phyloP scores from a whole-genome alignment of 306 rosid species.

The Vicia villosa region DNA sequence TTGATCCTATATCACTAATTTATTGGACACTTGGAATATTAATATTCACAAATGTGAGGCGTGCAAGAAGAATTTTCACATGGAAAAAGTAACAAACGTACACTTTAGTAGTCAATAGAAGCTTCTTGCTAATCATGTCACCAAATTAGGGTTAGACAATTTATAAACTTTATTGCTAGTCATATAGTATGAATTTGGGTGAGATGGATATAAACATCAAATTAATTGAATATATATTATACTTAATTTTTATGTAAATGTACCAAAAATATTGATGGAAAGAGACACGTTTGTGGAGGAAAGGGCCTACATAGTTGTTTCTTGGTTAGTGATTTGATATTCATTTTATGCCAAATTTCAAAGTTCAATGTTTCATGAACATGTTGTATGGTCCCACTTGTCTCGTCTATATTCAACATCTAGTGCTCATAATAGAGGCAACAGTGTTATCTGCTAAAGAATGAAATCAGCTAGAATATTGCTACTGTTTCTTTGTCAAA shows the following conservation, averaged over 20 bases:
- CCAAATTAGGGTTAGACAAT: constrained; percentile 7
- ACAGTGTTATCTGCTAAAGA: not conserved
- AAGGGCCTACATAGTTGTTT: constrained; percentile 40
- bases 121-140: constrained; percentile 26
- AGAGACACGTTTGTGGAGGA: not conserved
- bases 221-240: not conserved
- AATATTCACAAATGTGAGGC: not conserved
- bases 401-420: constrained; percentile 27
- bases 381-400: constrained; percentile 27
- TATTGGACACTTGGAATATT: not conserved
- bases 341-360: constrained; percentile 41
- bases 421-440: constrained; percentile 13
- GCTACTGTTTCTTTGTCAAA: not conserved
- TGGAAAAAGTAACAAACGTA: constrained; percentile 11
- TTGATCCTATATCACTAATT: not conserved
- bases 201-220: constrained; percentile 11
- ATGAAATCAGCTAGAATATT: not conserved
- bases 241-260: not conserved
- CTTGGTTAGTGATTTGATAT: constrained; percentile 44
- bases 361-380: constrained; percentile 24
- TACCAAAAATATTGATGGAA: constrained; percentile 10
- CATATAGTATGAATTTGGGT: constrained; percentile 4
- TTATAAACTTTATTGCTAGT: constrained; percentile 20
- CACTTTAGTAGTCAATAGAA: not conserved
- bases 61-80: not conserved